Conservation (phyloP, 192 early-diverging fungal genomes). For the Allomyces arbusculus region DNA sequence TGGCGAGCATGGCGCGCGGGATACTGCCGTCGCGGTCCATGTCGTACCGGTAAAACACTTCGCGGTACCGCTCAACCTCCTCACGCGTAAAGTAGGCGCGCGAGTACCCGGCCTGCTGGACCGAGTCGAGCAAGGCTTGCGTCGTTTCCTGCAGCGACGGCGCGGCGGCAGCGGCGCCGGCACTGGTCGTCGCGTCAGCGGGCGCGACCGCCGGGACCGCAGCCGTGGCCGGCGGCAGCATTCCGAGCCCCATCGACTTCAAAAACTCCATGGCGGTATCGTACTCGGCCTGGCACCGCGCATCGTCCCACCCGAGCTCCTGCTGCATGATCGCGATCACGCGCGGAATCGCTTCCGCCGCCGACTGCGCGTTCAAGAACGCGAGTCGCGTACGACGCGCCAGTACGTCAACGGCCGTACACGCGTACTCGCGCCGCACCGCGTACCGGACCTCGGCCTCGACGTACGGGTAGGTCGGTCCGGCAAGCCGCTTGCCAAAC, state of each 20-base stretch:
- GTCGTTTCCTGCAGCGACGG: not conserved
- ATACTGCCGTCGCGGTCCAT: not conserved
- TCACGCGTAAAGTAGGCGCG: not conserved
- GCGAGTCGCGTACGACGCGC: constrained; percentile 76
- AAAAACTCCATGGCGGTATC: constrained; percentile 55
- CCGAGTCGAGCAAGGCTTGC: not conserved
- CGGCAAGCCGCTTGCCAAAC: constrained; percentile 52
- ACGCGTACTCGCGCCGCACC: constrained; percentile 76
- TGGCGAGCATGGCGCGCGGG: not conserved
- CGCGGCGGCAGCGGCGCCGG: not conserved
- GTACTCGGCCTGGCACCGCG: constrained; percentile 45
- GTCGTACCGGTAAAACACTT: not conserved
- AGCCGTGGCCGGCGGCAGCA: constrained; percentile 29
- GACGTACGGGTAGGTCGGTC: constrained; percentile 68
- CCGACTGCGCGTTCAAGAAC: constrained; percentile 83
- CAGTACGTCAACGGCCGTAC: constrained; percentile 82
- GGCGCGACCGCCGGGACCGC: not conserved
- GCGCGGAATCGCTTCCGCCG: constrained; percentile 60
- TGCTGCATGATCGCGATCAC: constrained; percentile 80
- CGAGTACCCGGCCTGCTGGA: not conserved
- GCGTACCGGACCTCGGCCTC: constrained; percentile 88
- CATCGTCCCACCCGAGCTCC: constrained; percentile 60
- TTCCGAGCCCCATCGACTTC: constrained; percentile 55
- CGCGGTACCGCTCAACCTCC: constrained; percentile 1
- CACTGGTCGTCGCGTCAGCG: not conserved